Evolutionary conservation across 352 stramenopile genomes (phyloP).

Genomic region (Discostella stelligera): DNA sequence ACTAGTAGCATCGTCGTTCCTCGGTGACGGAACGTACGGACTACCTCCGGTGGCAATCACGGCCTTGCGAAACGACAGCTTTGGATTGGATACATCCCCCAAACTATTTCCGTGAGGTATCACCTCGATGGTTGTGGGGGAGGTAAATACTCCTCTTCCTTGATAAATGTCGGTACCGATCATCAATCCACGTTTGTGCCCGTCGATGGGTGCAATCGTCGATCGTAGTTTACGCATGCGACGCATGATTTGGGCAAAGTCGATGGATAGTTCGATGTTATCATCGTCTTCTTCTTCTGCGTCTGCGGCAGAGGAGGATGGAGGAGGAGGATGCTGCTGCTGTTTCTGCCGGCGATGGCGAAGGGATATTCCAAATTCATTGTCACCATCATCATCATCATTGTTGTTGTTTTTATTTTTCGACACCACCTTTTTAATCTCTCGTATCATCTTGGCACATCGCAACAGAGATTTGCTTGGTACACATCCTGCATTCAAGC

Average conservation of each 20-base stretch:
- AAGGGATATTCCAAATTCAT: constrained; percentile 76
- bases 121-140: constrained; percentile 78
- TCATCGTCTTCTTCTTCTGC: constrained; percentile 4
- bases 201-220: constrained; percentile 83
- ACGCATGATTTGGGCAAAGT: constrained; percentile 85
- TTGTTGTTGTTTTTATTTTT: too few relatives aligned
- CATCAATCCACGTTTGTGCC: constrained; percentile 66
- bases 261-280: constrained; percentile 61
- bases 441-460: constrained; percentile 55
- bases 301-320: not conserved
- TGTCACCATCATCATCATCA: not conserved
- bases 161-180: constrained; percentile 76
- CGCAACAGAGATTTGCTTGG: constrained; percentile 84
- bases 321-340: not conserved
- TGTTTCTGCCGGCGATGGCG: not conserved
- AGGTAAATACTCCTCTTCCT: constrained; percentile 58
- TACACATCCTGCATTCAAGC: constrained; percentile 86
- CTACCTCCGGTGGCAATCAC: constrained; percentile 84
- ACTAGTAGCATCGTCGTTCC: not conserved
- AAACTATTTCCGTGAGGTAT: constrained; percentile 36
- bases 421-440: constrained; percentile 48
- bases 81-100: constrained; percentile 41
- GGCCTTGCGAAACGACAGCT: constrained; percentile 81
- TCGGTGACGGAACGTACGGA: constrained; percentile 60
- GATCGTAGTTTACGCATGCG: constrained; percentile 78